phyloP scores from a whole-genome alignment of 495 filamentous ascomycete genomes.

The Apodospora peruviana region DNA sequence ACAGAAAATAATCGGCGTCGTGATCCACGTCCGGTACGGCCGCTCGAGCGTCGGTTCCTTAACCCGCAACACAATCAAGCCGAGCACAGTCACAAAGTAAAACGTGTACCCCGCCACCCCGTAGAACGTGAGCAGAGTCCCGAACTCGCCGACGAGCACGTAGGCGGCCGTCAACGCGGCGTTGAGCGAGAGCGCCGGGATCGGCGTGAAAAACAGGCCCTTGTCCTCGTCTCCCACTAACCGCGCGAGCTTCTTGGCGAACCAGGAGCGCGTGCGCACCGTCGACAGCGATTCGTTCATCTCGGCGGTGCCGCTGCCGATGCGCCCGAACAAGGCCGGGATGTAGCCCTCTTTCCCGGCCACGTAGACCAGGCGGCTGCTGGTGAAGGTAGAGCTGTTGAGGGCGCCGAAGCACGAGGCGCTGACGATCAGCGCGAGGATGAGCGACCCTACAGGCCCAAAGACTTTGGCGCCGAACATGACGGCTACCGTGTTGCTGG shows the following conservation, averaged over 20 bases:
- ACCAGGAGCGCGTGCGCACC: conserved; percentile 54
- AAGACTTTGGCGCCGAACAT: conserved; percentile 90
- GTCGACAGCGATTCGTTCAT: conserved; percentile 31
- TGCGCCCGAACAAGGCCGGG: conserved; percentile 72
- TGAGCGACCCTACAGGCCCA: conserved; percentile 70
- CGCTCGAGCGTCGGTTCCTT: conserved; percentile 80
- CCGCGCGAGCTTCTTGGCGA: conserved; percentile 48
- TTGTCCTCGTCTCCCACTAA: conserved; percentile 57
- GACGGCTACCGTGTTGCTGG: conserved; percentile 87
- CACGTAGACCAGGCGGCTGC: conserved; percentile 84
- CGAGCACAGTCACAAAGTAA: conserved; percentile 93
- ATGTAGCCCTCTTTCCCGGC: conserved; percentile 95
- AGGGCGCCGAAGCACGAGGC: conserved; percentile 87
- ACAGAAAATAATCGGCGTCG: conserved; percentile 95
- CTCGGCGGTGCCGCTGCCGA: conserved; percentile 63
- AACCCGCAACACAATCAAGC: conserved; percentile 85
- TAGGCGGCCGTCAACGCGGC: conserved; percentile 64
- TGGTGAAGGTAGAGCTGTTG: conserved; percentile 93
- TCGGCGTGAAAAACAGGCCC: conserved; percentile 76
- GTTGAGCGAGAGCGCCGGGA: conserved; percentile 85
- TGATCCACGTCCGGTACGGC: conserved; percentile 93
- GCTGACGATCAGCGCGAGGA: conserved; percentile 84
- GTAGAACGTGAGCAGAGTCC: conserved; percentile 90
- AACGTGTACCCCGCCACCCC: conserved; percentile 95
- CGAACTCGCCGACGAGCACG: conserved; percentile 81